Evolutionary conservation across 2,329 filamentous ascomycete species (phyloP).

Genomic region (Aspergillus ochraceoroseus): DNA sequence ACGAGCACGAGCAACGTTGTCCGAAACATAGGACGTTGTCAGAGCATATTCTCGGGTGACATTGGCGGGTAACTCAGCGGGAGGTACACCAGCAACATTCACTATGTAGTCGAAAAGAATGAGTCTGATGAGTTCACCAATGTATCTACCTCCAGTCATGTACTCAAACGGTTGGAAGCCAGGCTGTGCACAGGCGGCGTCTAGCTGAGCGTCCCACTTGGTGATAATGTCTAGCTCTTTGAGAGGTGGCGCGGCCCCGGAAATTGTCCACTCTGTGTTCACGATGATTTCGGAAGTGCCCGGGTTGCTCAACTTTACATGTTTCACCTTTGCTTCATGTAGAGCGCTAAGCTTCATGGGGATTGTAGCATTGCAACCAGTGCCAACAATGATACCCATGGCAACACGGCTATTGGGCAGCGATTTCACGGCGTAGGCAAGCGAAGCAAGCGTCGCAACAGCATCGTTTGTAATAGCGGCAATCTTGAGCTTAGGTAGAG

Average conservation of each 20-base stretch:
- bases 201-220: conserved; percentile 64
- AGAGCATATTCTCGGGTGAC: conserved; percentile 58
- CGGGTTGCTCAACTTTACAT: conserved; percentile 46
- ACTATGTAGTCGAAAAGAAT: conserved; percentile 63
- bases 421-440: conserved; percentile 66
- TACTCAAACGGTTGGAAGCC: conserved; percentile 81
- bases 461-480: conserved; percentile 77
- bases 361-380: conserved; percentile 75
- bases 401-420: conserved; percentile 59
- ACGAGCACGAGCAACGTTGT: conserved; percentile 56
- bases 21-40: conserved; percentile 68
- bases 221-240: conserved; percentile 58
- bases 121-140: conserved; percentile 69
- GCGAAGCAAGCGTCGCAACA: conserved; percentile 71
- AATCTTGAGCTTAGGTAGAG: conserved; percentile 63
- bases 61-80: conserved; percentile 49
- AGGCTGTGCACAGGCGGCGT: conserved; percentile 61
- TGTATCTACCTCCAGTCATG: conserved; percentile 73
- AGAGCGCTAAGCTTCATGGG: conserved; percentile 61
- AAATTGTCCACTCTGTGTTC: conserved; percentile 82
- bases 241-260: conserved; percentile 65
- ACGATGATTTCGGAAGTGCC: conserved; percentile 64
- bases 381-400: conserved; percentile 78
- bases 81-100: conserved; percentile 39
- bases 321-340: conserved; percentile 57